These are phyloP conservation scores for Incumbomyces lentus DNA, from an alignment of 2,329 filamentous ascomycete species.

Conservation along the genomic window DNA sequence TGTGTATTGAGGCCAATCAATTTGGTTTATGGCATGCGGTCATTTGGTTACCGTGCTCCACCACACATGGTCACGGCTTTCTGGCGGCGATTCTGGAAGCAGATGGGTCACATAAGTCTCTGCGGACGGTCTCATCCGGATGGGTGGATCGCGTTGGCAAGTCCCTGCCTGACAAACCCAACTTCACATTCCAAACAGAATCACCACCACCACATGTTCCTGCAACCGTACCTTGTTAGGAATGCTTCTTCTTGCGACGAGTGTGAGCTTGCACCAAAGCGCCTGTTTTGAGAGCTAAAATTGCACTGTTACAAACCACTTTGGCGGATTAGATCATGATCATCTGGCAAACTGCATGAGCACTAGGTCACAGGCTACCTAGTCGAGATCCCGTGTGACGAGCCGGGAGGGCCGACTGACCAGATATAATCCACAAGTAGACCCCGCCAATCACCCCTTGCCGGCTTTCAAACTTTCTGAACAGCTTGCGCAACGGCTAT, in stretches of 20 bases:
- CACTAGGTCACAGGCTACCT: slow-evolving; percentile 5
- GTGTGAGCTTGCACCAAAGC: neutral
- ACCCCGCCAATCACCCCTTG: neutral
- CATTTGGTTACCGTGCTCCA: neutral
- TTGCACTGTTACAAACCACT: neutral
- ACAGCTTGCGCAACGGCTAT: neutral
- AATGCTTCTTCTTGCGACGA: neutral
- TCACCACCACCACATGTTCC: neutral
- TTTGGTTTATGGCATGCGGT: neutral
- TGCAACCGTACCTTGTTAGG: neutral
- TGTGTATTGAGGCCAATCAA: neutral
- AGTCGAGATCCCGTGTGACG: slow-evolving; percentile 6
- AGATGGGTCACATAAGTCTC: neutral
- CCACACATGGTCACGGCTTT: slow-evolving; percentile 1
- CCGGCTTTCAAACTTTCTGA: neutral
- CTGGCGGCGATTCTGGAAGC: neutral
- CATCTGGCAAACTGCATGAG: slow-evolving; percentile 1
- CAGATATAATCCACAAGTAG: neutral
- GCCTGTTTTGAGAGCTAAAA: neutral
- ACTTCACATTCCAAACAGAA: slow-evolving; percentile 6
- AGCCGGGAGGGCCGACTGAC: slow-evolving; percentile 2
- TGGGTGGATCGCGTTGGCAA: neutral
- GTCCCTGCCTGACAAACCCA: neutral
- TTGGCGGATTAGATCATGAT: neutral
- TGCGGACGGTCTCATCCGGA: slow-evolving; percentile 3